Conservation (phyloP, 2,329 filamentous ascomycete genomes). For the Colletotrichum orbiculare region DNA sequence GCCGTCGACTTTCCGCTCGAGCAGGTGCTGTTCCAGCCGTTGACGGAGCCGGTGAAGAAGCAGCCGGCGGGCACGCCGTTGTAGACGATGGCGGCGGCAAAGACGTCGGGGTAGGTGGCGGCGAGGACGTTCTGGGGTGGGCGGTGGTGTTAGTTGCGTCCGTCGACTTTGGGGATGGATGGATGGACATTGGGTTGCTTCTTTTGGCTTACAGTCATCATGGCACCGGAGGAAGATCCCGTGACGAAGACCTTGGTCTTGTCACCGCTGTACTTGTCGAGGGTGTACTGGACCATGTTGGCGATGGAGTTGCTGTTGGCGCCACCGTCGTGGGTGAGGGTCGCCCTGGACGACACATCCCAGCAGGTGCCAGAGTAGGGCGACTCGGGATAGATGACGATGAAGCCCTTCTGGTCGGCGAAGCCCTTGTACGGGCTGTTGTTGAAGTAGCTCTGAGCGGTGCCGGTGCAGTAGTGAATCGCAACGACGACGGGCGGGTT, state of each 20-base stretch:
- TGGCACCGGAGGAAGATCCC: slow-evolving; percentile 43
- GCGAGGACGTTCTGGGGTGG: slow-evolving; percentile 55
- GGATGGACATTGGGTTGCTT: too few species aligned
- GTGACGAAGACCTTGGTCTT: slow-evolving; percentile 59
- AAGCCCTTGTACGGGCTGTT: slow-evolving; percentile 63
- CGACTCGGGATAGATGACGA: slow-evolving; percentile 60
- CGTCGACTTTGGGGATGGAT: too few species aligned
- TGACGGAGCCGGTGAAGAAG: slow-evolving; percentile 56
- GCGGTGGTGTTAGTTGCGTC: not conserved
- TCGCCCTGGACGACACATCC: slow-evolving; percentile 66
- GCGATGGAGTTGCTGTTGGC: slow-evolving; percentile 62
- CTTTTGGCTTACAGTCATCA: slow-evolving; percentile 34
- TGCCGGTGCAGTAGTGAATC: slow-evolving; percentile 67
- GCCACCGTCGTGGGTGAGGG: slow-evolving; percentile 62
- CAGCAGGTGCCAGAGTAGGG: slow-evolving; percentile 61
- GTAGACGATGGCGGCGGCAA: slow-evolving; percentile 62
- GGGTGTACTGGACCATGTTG: slow-evolving; percentile 64
- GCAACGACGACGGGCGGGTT: slow-evolving; percentile 63
- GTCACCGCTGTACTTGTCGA: slow-evolving; percentile 61
- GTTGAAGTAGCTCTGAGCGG: slow-evolving; percentile 61
- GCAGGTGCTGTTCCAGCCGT: slow-evolving; percentile 66
- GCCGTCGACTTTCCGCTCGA: slow-evolving; percentile 59
- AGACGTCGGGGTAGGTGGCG: slow-evolving; percentile 66
- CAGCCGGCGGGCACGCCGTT: slow-evolving; percentile 67
- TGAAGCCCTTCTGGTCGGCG: slow-evolving; percentile 66